Conservation (phyloP, 345 rosid genomes). For the Acer negundo region DNA sequence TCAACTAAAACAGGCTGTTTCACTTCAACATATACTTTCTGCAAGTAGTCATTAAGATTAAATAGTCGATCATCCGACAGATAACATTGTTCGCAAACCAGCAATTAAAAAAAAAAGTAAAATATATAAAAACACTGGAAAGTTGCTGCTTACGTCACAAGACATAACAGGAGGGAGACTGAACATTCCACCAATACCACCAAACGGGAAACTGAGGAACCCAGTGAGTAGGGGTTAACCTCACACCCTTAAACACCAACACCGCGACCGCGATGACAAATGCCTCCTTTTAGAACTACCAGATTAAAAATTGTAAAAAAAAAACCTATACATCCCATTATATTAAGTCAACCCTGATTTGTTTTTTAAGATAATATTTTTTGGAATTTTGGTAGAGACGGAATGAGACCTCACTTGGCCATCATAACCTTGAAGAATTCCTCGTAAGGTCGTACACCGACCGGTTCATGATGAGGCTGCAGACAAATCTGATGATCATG, state of each 20-base stretch:
- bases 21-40: no score
- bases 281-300: background rate
- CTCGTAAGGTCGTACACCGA: no score
- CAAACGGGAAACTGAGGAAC: no score
- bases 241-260: no score
- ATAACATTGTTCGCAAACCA: background rate
- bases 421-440: slow-evolving; percentile 93
- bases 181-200: background rate
- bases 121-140: background rate
- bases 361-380: background rate
- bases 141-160: background rate
- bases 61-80: background rate
- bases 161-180: slow-evolving; percentile 1
- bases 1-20: no score
- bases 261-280: background rate
- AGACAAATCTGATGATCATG: no score
- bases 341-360: slow-evolving; percentile 4
- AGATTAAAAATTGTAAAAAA: slow-evolving; percentile 9
- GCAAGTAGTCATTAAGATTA: background rate
- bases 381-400: background rate
- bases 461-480: no score
- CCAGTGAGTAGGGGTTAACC: no score
- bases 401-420: slow-evolving; percentile 55
- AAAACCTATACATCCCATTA: slow-evolving; percentile 16
- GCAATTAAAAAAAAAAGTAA: background rate